phyloP scores from a whole-genome alignment of 192 early-diverging fungal genomes.

The Linnemannia hyalina region DNA sequence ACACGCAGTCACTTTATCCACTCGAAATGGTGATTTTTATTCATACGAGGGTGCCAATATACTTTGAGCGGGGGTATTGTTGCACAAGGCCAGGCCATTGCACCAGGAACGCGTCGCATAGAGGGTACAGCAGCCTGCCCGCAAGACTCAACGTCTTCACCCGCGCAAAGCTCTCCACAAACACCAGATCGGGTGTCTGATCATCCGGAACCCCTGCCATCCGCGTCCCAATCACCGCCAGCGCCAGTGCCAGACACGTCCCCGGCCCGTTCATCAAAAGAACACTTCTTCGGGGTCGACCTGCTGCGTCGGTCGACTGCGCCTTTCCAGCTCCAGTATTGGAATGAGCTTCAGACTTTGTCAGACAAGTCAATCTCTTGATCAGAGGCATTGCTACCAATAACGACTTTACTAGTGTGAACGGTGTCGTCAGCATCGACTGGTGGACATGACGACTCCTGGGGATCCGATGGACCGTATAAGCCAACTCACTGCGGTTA shows the following conservation, averaged over 20 bases:
- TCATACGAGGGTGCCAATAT: slow-evolving; percentile 76
- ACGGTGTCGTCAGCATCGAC: slow-evolving; percentile 68
- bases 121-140: slow-evolving; percentile 82
- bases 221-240: slow-evolving; percentile 41
- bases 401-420: slow-evolving; percentile 57
- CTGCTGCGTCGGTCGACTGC: neutral
- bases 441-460: slow-evolving; percentile 84
- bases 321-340: neutral
- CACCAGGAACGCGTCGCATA: slow-evolving; percentile 90
- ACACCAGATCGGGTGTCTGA: slow-evolving; percentile 69
- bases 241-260: slow-evolving; percentile 44
- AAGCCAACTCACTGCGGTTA: slow-evolving; percentile 8
- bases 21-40: neutral
- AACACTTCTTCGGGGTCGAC: slow-evolving; percentile 7
- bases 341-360: slow-evolving; percentile 13
- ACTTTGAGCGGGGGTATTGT: slow-evolving; percentile 71
- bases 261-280: slow-evolving; percentile 52
- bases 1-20: neutral
- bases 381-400: slow-evolving; percentile 58
- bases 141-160: slow-evolving; percentile 89
- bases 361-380: slow-evolving; percentile 28
- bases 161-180: slow-evolving; percentile 94
- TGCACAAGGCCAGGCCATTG: slow-evolving; percentile 83
- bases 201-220: slow-evolving; percentile 38
- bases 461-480: slow-evolving; percentile 70